Base-by-base conservation (phyloP, 2,329 filamentous ascomycete species). In the Diplodia scrobiculata region DNA sequence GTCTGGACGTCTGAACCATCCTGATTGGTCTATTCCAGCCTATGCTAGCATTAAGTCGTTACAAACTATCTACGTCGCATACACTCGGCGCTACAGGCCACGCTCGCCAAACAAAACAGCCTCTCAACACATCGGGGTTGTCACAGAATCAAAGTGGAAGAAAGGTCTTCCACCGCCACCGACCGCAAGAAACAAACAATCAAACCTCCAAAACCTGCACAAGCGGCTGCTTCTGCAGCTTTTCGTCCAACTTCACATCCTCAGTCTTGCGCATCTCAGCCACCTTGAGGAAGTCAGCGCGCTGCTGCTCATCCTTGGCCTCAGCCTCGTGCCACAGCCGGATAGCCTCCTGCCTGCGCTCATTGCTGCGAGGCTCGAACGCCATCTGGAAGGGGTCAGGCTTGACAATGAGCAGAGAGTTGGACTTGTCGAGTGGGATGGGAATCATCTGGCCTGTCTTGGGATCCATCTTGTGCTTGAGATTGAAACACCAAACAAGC, bases 331-430 rank as follows among this genome's bases (percentile, higher is more conserved):
- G 72, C 76, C 76, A 78, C 21, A 74, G 69, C 32, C 71, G 69
- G 13, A 73, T 69, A 1, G 75, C 68, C 41, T 75, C 70, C 13
- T 69, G 69, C 68, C 70, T 77, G 27, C 81, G 76, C 7, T 69
- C 70, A 59, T 76, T 76, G 60, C 79, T 83, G 58, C 84, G 74
- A 4, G 83, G 81, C 73, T 84, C 80, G 64, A 85, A 85, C 1
- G 75, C 78, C 82, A 86, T 84, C 72, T 84, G 74, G 70, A 84
- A 86, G 0, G 80, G 78, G 68, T 85, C 82, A 0, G 84, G 84
- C 76, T 85, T 85, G 75, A 85, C 80, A 70, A 86, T 85, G n/a
- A 86, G 78, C 13, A 85, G 75, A 4, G 82, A 84, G 71, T 84
- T 85, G 48, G 79, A 83, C 75, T 84, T 83, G 72, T 83, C 73